Conservation (phyloP, 768 basidiomycete genomes). For the Trametes cubensis region DNA sequence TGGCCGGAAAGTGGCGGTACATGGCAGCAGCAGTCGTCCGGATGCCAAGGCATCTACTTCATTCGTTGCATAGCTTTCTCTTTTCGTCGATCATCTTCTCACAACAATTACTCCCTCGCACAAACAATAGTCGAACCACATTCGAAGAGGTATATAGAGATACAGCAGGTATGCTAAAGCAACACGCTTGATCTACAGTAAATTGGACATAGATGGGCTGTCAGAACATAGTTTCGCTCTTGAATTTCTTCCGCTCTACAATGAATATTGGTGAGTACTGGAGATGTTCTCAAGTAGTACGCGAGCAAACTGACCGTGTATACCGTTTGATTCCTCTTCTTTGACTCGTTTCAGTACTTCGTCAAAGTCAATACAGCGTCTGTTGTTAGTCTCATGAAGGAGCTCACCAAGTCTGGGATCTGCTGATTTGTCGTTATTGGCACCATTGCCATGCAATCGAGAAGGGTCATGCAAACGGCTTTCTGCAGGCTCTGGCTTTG, state of each 20-base stretch:
- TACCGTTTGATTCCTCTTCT: conserved; percentile 16
- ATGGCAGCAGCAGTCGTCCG: conserved; percentile 1
- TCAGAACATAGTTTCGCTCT: conserved; percentile 11
- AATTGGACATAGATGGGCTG: background rate
- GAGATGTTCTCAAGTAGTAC: background rate
- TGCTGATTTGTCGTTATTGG: background rate
- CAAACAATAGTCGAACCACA: too few relatives aligned
- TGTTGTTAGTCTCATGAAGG: background rate
- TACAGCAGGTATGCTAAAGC: background rate
- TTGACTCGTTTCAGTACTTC: conserved; percentile 13
- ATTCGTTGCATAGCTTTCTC: conserved; percentile 3
- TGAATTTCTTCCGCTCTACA: conserved; percentile 12
- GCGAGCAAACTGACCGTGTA: background rate
- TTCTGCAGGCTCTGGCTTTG: background rate
- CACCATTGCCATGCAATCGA: background rate
- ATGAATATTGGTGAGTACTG: background rate
- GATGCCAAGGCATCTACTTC: conserved; percentile 7
- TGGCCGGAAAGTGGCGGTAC: conserved; percentile 14
- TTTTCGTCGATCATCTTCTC: too few relatives aligned
- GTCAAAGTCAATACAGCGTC: background rate
- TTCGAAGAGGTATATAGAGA: background rate
- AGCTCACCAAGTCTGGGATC: background rate
- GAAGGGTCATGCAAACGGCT: background rate
- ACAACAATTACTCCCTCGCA: too few relatives aligned
- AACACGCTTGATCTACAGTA: background rate